A percentile compares a stretch with the other conserved stretches of the same genome.
Evolutionary conservation across 441 rosid genomes (phyloP).

Genomic region (Populus tomentosa): DNA sequence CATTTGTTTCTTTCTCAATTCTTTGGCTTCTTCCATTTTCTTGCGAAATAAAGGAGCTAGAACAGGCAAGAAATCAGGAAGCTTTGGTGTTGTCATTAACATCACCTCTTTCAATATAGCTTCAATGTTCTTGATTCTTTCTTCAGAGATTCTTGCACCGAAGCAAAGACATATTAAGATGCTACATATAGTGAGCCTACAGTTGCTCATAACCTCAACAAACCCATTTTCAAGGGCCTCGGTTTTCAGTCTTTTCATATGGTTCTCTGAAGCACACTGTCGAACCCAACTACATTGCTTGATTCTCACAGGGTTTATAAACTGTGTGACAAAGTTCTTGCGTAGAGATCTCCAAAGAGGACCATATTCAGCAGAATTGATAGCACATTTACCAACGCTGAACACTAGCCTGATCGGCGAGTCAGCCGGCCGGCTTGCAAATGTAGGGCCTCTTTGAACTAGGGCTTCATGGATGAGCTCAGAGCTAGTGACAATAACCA

Average conservation of each 20-base stretch:
- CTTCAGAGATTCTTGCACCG: constrained; percentile 74
- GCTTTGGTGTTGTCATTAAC: constrained; percentile 64
- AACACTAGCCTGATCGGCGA: constrained; percentile 75
- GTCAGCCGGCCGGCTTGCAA: constrained; percentile 76
- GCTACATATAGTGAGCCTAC: constrained; percentile 71
- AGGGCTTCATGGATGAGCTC: constrained; percentile 84
- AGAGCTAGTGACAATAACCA: constrained; percentile 63
- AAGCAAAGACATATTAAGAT: constrained; percentile 76
- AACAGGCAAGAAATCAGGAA: constrained; percentile 78
- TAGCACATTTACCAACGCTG: constrained; percentile 84
- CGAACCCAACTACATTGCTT: constrained; percentile 85
- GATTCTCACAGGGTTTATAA: constrained; percentile 58
- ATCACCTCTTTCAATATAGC: constrained; percentile 67
- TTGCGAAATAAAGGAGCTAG: constrained; percentile 60
- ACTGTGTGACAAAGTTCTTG: constrained; percentile 69
- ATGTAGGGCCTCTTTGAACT: constrained; percentile 56
- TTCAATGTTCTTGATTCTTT: constrained; percentile 56
- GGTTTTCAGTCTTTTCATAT: constrained; percentile 50
- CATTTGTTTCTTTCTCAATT: constrained; percentile 60
- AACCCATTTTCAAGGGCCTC: constrained; percentile 48
- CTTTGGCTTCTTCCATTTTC: constrained; percentile 55
- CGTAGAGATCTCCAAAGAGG: constrained; percentile 74
- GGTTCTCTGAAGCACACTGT: constrained; percentile 63
- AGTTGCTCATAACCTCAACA: constrained; percentile 73
- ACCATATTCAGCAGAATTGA: constrained; percentile 81